Base-by-base conservation (phyloP, 2,329 filamentous ascomycete species). In the Aspergillus latus region DNA sequence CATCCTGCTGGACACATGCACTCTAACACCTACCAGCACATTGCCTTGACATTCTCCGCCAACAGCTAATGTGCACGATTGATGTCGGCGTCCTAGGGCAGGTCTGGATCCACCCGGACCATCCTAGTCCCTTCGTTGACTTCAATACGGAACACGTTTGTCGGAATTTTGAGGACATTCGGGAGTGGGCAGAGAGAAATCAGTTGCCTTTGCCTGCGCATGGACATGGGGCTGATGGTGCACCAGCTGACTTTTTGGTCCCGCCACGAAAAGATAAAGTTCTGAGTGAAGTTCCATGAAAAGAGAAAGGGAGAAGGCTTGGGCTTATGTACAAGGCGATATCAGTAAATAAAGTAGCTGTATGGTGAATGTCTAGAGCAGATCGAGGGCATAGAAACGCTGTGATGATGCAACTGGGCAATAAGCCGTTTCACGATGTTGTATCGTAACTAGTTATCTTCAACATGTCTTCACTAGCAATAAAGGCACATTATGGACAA, bases 21-120 rank as follows among this genome's bases (percentile, higher is more conserved):
- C 15, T 0, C 45, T 42, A 16, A 21, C 13, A 7, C 8, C 8
- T 13, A 8, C 2, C 48, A 81, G 78, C 80, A 4, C 84, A 87
- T 58, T 87, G 85, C 57, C 72, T 87, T 32, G 85, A 87, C 59
- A 82, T 81, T 3, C 57, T 87, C 44, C 80, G 84, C 1, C 84
- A 87, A 65, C 81, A 84, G 13, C 74, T 87, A 11, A 86, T 86
- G 82, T 87, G 84, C 68, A 82, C 80, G 29, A 75, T 81, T 16
- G 85, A 87, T 61, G 80, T 83, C 2, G 84, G 79, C 1, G 78
- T 87, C 0, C 74, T 87, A 0, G 84, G 84, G 10, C 83, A 87
- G 62, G 78, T 87, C 5, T 87, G 84, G 84, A 79, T 78, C 34
- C 64, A 69, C 15, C 65, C 66, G 0, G 73, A 82, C 26, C 68